These are phyloP conservation scores for Annulohypoxylon stygium DNA, from an alignment of 495 filamentous ascomycete genomes.

Conservation along the genomic window DNA sequence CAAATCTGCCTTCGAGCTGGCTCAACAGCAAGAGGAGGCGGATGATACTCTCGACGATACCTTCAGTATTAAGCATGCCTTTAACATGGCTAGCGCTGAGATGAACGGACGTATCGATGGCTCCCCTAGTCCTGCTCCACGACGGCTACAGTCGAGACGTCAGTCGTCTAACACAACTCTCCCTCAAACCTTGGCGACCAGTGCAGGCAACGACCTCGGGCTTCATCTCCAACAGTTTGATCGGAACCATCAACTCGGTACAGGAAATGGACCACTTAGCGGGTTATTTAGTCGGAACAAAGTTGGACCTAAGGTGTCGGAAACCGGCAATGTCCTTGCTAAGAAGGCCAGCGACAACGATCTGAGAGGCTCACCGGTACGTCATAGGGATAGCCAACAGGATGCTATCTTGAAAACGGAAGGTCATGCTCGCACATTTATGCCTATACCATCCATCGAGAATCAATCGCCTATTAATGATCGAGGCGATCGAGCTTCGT, in stretches of 20 bases:
- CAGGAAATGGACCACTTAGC: conserved; percentile 27
- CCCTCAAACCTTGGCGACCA: conserved; percentile 31
- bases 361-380: conserved; percentile 37
- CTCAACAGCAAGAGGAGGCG: conserved; percentile 57
- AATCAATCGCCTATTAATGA: conserved; percentile 55
- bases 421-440: conserved; percentile 44
- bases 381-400: conserved; percentile 33
- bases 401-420: conserved; percentile 27
- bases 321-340: conserved; percentile 51
- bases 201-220: conserved; percentile 40
- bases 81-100: conserved; percentile 48
- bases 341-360: conserved; percentile 55
- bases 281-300: conserved; percentile 51
- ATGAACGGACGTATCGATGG: conserved; percentile 54
- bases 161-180: conserved; percentile 43
- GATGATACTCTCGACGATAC: conserved; percentile 41
- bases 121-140: conserved; percentile 64
- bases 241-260: conserved; percentile 45
- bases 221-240: conserved; percentile 45
- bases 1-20: conserved; percentile 58
- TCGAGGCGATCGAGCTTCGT: conserved; percentile 51
- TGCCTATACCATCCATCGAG: conserved; percentile 63
- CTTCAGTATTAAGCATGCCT: conserved; percentile 45
- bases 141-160: conserved; percentile 52
- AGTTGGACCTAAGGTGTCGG: conserved; percentile 51